Percentiles rank a stretch among this genome's conserved stretches.
Conservation (phyloP, 2,329 filamentous ascomycete species). For the Pestalotiopsis sp. region DNA sequence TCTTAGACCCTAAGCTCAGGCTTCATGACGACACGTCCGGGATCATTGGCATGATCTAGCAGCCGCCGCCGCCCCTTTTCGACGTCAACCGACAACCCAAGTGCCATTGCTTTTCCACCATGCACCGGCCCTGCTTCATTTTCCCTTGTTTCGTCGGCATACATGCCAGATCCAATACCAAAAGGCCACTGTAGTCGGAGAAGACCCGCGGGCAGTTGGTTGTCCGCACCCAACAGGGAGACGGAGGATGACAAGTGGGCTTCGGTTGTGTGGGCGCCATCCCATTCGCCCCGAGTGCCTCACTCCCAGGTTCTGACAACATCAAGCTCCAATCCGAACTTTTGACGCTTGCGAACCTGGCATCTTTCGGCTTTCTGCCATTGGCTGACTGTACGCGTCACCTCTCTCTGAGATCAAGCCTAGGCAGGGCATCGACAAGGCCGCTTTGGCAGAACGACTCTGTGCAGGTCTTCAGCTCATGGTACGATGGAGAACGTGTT, state of each 20-base stretch:
- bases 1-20: too few species aligned
- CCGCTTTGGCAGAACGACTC: background rate
- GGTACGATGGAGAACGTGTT: background rate
- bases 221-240: background rate
- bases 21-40: too few species aligned
- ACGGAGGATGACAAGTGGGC: background rate
- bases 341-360: background rate
- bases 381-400: background rate
- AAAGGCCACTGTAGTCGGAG: background rate
- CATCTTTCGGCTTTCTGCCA: background rate
- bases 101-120: background rate
- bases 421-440: background rate
- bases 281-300: background rate
- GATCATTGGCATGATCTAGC: too few species aligned
- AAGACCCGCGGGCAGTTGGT: background rate
- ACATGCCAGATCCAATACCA: too few species aligned
- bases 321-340: background rate
- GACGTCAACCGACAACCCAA: background rate
- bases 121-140: background rate
- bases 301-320: background rate
- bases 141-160: background rate
- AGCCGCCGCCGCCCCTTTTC: too few species aligned
- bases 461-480: background rate
- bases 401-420: background rate
- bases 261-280: background rate